A percentile compares a stretch with the other conserved stretches of the same genome.
Conservation (phyloP, 2,329 filamentous ascomycete species). For the Fusarium xyrophilum region DNA sequence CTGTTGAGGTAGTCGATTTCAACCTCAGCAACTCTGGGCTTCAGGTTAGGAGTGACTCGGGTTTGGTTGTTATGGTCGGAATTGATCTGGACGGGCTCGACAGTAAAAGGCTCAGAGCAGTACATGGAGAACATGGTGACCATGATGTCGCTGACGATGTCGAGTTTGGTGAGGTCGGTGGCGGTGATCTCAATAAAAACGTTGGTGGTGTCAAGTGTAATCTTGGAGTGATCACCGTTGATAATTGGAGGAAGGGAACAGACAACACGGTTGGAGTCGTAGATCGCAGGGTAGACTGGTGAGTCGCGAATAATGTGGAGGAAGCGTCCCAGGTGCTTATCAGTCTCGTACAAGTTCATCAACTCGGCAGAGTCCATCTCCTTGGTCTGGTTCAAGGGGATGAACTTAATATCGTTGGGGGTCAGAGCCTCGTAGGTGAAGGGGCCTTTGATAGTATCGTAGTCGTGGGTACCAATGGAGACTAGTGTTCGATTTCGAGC, state of each 20-base stretch:
- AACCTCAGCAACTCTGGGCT: slow-evolving; percentile 77
- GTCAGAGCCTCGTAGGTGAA: slow-evolving; percentile 95
- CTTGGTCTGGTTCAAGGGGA: slow-evolving; percentile 88
- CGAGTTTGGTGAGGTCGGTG: slow-evolving; percentile 93
- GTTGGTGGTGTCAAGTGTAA: slow-evolving; percentile 87
- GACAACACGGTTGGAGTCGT: slow-evolving; percentile 84
- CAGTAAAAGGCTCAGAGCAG: slow-evolving; percentile 84
- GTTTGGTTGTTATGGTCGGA: slow-evolving; percentile 90
- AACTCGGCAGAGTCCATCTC: slow-evolving; percentile 86
- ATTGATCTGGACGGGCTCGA: slow-evolving; percentile 91
- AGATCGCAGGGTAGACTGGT: slow-evolving; percentile 94
- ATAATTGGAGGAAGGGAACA: slow-evolving; percentile 97
- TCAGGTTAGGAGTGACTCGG: slow-evolving; percentile 80
- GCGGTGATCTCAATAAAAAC: slow-evolving; percentile 98
- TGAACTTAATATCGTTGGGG: slow-evolving; percentile 91
- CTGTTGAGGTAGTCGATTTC: slow-evolving; percentile 94
- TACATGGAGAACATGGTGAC: slow-evolving; percentile 97
- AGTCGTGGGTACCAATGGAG: slow-evolving; percentile 96
- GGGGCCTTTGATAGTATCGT: slow-evolving; percentile 90
- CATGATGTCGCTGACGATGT: slow-evolving; percentile 94
- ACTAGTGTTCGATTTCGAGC: slow-evolving; percentile 92
- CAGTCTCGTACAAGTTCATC: slow-evolving; percentile 94
- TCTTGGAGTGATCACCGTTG: slow-evolving; percentile 97
- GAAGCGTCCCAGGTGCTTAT: slow-evolving; percentile 89
- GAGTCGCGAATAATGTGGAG: slow-evolving; percentile 94